Conservation (phyloP, 768 basidiomycete genomes). For the Amanita fuliginea region DNA sequence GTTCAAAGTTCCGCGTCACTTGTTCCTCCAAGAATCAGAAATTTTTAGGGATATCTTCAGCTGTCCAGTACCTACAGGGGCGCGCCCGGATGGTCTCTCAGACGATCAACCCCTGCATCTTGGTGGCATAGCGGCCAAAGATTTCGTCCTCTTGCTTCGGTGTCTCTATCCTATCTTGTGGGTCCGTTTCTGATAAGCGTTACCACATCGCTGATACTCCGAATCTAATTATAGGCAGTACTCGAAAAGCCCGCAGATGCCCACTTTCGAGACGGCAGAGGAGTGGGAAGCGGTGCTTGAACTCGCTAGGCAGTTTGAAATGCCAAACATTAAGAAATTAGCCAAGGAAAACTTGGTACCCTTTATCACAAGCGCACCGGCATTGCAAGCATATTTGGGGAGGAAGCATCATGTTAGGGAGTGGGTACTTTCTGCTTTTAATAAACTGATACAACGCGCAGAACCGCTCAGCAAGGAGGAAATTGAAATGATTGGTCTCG, state of each 20-base stretch:
- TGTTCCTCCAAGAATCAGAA: slow-evolving; percentile 15
- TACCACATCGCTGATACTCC: not conserved
- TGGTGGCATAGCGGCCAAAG: slow-evolving; percentile 12
- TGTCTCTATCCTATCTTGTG: slow-evolving; percentile 17
- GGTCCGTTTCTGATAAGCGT: slow-evolving; percentile 1
- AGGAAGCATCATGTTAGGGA: slow-evolving; percentile 1
- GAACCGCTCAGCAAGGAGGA: not conserved
- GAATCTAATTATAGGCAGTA: not conserved
- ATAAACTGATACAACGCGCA: slow-evolving; percentile 1
- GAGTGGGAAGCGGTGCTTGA: slow-evolving; percentile 22
- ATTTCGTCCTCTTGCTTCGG: slow-evolving; percentile 16
- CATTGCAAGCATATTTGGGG: not conserved
- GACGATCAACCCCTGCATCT: slow-evolving; percentile 17
- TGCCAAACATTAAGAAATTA: slow-evolving; percentile 11
- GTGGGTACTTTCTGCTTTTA: not conserved
- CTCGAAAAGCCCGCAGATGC: not conserved
- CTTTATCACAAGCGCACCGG: not conserved
- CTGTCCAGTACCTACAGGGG: slow-evolving; percentile 10
- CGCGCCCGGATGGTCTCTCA: slow-evolving; percentile 11
- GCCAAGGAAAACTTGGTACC: slow-evolving; percentile 16
- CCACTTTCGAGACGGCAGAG: not conserved
- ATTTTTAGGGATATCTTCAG: slow-evolving; percentile 17
- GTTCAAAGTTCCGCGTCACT: slow-evolving; percentile 18
- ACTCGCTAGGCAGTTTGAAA: slow-evolving; percentile 21
- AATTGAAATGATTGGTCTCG: not conserved